Base-by-base conservation (phyloP, 1,284 basidiomycete species). In the Sparassis latifolia region DNA sequence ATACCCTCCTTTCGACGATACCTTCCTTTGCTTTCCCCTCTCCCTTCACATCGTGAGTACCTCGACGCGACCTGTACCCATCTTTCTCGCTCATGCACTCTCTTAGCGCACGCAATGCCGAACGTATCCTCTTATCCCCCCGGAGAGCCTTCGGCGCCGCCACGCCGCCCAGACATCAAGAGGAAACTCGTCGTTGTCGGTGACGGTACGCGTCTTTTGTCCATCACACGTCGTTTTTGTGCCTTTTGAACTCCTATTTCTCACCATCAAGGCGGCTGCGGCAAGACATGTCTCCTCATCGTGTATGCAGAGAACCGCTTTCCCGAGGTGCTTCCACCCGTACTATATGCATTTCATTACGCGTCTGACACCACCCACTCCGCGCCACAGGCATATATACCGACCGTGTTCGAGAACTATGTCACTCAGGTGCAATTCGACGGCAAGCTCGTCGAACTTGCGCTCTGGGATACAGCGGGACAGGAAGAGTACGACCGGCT, bases 401-500 rank as follows among this genome's bases (percentile, higher is more conserved):
- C 96, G 29, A 99, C 95, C 27, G 95, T 99, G 5, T 99, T 99
- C 67, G 96, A 99, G 71, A 97, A 95, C 79, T 90, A 94, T 63
- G 90, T 97, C 51, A 96, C 95, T 7, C 84, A 89, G 61, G 86
- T 97, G 47, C 78, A 86, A 41, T 89, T 87, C 60, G 93, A 97
- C 41, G 85, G 88, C 50, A 97, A 96, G 71, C 77, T 84, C 44
- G 85, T 98, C 60, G 95, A 98, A 69, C 80, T 98, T 35, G 94
- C 95, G 3, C 77, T 99, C 33, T 99, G 95, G 95, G 95, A 98
- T 71, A 98, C 96, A 1, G 96, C 95, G 4, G 95, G 96, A 20
- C 95, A 98, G 70, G 95, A 98, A 72, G 95, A 98, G 73, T 98
- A 97, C 69, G 95, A 98, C 69, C 80, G 95, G 56, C 76, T 98